phyloP scores from a whole-genome alignment of 164 flowering plant species.

The Saururus chinensis region DNA sequence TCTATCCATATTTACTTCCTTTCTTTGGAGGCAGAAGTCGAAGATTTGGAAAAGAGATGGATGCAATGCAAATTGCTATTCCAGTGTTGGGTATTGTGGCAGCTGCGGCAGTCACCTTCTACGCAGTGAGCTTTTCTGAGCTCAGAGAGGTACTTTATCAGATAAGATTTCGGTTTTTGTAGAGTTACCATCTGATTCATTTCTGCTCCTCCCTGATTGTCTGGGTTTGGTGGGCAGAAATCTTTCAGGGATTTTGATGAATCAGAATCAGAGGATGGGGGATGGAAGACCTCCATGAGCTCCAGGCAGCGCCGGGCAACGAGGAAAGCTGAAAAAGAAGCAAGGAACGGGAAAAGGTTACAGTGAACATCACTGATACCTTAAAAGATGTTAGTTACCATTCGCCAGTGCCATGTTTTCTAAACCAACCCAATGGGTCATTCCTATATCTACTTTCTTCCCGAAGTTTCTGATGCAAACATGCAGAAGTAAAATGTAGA shows the following conservation, averaged over 20 bases:
- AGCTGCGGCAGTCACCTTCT: constrained; percentile 64
- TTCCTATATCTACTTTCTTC: no score
- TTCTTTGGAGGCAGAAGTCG: not conserved
- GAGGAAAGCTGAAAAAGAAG: constrained; percentile 32
- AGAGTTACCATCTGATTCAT: not conserved
- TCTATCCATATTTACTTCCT: not conserved
- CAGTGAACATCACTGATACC: not conserved
- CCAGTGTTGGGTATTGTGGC: constrained; percentile 59
- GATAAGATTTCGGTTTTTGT: not conserved
- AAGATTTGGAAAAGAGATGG: constrained; percentile 4
- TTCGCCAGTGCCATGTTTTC: no score
- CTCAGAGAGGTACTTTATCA: constrained; percentile 42
- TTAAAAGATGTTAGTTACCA: no score
- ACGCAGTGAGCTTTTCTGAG: constrained; percentile 70
- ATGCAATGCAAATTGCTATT: constrained; percentile 36
- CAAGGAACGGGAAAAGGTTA: not conserved
- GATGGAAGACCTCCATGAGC: constrained; percentile 32
- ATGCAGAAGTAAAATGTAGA: no score
- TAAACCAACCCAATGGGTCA: no score
- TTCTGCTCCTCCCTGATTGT: not conserved
- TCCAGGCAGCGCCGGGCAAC: constrained; percentile 52
- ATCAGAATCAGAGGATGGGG: constrained; percentile 24
- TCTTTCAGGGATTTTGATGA: constrained; percentile 41
- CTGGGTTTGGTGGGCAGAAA: constrained; percentile 26
- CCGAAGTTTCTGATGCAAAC: no score